These are phyloP conservation scores for Arthroderma uncinatum DNA, from an alignment of 2,329 filamentous ascomycete genomes.

Conservation along the genomic window DNA sequence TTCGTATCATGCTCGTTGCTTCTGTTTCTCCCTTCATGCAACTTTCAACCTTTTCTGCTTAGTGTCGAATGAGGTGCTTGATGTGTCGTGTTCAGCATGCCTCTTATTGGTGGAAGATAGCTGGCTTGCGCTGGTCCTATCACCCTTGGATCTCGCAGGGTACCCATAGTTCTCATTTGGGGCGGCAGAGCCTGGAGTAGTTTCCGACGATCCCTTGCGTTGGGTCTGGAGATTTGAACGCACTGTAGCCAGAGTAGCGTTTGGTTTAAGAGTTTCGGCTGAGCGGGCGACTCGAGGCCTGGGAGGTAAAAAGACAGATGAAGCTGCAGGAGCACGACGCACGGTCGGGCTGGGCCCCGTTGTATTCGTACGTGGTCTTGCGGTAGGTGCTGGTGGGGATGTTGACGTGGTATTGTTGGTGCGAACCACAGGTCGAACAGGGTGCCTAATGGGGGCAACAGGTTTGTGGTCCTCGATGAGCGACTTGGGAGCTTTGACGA, in stretches of 20 bases:
- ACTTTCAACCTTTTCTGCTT: constrained; percentile 1
- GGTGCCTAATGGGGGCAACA: neutral
- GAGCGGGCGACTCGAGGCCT: neutral
- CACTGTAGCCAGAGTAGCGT: neutral
- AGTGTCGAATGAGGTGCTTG: neutral
- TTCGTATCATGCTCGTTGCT: neutral
- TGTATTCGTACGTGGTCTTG: neutral
- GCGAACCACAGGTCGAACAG: neutral
- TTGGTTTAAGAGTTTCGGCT: neutral
- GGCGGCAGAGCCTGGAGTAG: neutral
- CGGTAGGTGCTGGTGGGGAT: neutral
- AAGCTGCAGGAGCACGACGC: neutral
- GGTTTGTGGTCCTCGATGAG: constrained; percentile 34
- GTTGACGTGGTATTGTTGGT: neutral
- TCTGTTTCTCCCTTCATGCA: neutral
- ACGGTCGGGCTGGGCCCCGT: too few relatives aligned
- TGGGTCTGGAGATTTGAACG: neutral
- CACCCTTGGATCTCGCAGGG: neutral
- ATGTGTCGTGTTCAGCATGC: neutral
- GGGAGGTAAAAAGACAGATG: neutral
- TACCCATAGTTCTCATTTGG: neutral
- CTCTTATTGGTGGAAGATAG: neutral
- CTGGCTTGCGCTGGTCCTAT: neutral
- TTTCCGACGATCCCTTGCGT: neutral
- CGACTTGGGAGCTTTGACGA: constrained; percentile 30